Conservation (phyloP, 2,329 filamentous ascomycete species). For the Talaromyces rugulosus region DNA sequence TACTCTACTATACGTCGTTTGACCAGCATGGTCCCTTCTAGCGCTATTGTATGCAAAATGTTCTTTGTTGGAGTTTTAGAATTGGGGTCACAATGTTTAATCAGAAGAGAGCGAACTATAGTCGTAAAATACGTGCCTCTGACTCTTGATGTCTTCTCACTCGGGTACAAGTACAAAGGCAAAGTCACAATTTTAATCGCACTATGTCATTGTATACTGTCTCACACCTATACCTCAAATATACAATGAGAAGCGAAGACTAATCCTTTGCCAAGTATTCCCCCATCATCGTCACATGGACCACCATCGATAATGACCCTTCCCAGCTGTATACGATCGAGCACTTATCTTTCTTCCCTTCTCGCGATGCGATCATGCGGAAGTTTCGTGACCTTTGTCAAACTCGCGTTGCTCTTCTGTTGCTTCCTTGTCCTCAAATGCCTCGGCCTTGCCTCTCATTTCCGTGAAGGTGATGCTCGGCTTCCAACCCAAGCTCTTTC, state of each 20-base stretch:
- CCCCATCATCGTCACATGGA: background rate
- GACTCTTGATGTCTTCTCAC: background rate
- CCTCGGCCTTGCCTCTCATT: conserved; percentile 3
- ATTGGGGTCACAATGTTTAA: background rate
- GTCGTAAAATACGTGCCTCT: no score
- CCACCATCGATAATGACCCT: background rate
- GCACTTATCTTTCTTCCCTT: background rate
- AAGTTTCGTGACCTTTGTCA: background rate
- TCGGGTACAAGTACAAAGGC: background rate
- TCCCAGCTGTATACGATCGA: background rate
- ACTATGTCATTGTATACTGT: background rate
- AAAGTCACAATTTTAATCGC: background rate
- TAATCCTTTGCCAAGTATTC: background rate
- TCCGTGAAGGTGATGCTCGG: conserved; percentile 1
- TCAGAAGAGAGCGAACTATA: no score
- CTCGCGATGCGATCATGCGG: background rate
- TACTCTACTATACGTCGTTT: background rate
- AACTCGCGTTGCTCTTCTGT: conserved; percentile 5
- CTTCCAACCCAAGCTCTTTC: conserved; percentile 9
- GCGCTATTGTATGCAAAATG: background rate
- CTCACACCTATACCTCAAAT: background rate
- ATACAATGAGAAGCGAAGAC: background rate
- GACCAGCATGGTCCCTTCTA: background rate
- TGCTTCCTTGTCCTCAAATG: background rate
- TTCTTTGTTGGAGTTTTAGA: background rate